These are phyloP conservation scores for Excoecaria agallocha DNA, from an alignment of 345 rosid genomes.

Conservation along the genomic window DNA sequence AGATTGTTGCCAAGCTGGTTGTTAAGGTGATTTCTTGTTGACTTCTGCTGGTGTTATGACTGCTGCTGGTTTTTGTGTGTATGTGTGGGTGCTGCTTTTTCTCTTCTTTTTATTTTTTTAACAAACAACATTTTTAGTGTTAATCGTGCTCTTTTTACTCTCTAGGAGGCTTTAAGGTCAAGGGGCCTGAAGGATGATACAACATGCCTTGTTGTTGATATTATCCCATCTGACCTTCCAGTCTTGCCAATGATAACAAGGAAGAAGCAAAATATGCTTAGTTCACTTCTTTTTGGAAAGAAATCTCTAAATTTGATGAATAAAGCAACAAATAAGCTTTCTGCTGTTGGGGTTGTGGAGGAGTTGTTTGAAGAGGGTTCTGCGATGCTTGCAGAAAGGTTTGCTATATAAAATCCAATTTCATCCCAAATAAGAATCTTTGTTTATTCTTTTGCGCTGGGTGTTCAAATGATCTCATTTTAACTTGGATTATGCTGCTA, in stretches of 20 bases:
- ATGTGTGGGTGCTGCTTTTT: too few relatives aligned
- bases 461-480: neutral
- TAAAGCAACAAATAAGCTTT: conserved; percentile 74
- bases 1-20: conserved; percentile 93
- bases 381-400: conserved; percentile 97
- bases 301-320: conserved; percentile 40
- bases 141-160: conserved; percentile 9
- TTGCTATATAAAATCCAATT: neutral
- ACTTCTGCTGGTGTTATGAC: neutral
- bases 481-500: neutral
- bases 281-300: conserved; percentile 65
- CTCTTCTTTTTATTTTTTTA: too few relatives aligned
- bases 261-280: conserved; percentile 66
- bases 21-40: conserved; percentile 64
- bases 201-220: conserved; percentile 97
- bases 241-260: conserved; percentile 59
- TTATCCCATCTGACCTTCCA: conserved; percentile 78
- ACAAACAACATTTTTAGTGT: too few relatives aligned
- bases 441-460: neutral
- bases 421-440: neutral
- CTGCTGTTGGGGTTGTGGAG: conserved; percentile 90
- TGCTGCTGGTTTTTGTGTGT: neutral
- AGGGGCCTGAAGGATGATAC: conserved; percentile 99
- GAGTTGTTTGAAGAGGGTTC: conserved; percentile 99
- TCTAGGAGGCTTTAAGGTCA: conserved; percentile 91